Conservation (phyloP, 352 stramenopile species). For the Globisporangium barbulae region DNA sequence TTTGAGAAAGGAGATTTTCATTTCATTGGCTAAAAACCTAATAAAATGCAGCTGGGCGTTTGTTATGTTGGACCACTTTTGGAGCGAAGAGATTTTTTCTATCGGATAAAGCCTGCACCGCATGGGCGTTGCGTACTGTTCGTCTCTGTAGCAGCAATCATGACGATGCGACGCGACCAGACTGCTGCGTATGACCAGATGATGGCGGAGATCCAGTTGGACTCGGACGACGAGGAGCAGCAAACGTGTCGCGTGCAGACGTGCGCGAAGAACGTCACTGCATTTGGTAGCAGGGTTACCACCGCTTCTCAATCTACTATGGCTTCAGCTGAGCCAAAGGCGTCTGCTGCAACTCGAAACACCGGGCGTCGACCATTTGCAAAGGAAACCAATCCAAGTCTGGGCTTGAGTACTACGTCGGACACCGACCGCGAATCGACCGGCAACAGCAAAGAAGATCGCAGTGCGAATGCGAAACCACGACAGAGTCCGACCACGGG, state of each 20-base stretch:
- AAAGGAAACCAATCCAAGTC: conserved; percentile 3
- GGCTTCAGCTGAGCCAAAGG: not conserved
- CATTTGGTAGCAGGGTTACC: not conserved
- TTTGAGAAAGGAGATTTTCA: too few species aligned
- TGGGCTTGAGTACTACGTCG: not conserved
- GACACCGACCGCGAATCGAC: conserved; percentile 1
- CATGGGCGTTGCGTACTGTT: too few species aligned
- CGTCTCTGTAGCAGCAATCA: not conserved
- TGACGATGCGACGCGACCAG: conserved; percentile 5
- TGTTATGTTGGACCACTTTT: too few species aligned
- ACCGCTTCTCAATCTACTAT: not conserved
- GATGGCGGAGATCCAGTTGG: conserved; percentile 13
- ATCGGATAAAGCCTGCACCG: too few species aligned
- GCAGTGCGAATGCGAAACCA: not conserved
- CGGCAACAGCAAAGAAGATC: not conserved
- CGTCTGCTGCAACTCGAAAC: not conserved
- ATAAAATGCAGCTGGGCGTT: too few species aligned
- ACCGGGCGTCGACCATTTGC: not conserved
- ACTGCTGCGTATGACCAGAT: conserved; percentile 8
- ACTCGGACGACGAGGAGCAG: conserved; percentile 5
- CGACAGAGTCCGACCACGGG: not conserved
- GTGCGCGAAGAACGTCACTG: not conserved
- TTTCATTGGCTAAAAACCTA: too few species aligned
- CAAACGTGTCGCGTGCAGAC: not conserved
- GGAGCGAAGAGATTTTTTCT: too few species aligned